Conservation (phyloP, 1,284 basidiomycete genomes). For the Cerioporus squamosus region DNA sequence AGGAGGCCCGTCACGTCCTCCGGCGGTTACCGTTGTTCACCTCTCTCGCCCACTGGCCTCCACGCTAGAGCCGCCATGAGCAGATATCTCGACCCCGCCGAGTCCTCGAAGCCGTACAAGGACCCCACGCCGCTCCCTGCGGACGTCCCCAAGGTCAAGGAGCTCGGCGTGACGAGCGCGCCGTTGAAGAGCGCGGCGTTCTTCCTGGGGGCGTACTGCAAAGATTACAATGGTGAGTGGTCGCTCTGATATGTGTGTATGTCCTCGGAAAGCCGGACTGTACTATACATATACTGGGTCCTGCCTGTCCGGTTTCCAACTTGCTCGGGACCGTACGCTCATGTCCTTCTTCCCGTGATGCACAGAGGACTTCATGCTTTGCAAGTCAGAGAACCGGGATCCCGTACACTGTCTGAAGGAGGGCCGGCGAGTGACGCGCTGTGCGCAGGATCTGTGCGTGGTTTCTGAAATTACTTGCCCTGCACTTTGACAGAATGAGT, state of each 20-base stretch:
- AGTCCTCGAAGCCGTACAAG: conserved; percentile 52
- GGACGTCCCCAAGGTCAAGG: conserved; percentile 82
- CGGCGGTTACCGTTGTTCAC: conserved; percentile 25
- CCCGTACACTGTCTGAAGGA: conserved; percentile 96
- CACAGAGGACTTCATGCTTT: conserved; percentile 99
- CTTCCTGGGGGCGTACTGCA: conserved; percentile 96
- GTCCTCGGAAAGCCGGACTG: not conserved
- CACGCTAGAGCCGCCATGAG: conserved; percentile 49
- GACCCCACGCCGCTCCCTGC: conserved; percentile 79
- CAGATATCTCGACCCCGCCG: conserved; percentile 48
- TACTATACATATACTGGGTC: not conserved
- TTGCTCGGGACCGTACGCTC: too few relatives aligned
- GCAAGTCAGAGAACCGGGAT: conserved; percentile 91
- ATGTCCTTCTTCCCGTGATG: too few relatives aligned
- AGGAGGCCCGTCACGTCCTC: conserved; percentile 18
- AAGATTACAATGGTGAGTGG: conserved; percentile 88
- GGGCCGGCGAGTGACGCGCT: conserved; percentile 94
- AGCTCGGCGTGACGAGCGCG: conserved; percentile 91
- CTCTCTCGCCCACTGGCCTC: conserved; percentile 6
- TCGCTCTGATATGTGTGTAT: not conserved
- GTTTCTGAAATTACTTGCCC: not conserved
- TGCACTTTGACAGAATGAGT: not conserved
- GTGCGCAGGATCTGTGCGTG: conserved; percentile 91
- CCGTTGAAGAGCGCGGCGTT: conserved; percentile 97
- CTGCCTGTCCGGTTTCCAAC: not conserved